These are phyloP conservation scores for Yarrowia deformans DNA, from an alignment of 805 yeast species.

Conservation along the genomic window DNA sequence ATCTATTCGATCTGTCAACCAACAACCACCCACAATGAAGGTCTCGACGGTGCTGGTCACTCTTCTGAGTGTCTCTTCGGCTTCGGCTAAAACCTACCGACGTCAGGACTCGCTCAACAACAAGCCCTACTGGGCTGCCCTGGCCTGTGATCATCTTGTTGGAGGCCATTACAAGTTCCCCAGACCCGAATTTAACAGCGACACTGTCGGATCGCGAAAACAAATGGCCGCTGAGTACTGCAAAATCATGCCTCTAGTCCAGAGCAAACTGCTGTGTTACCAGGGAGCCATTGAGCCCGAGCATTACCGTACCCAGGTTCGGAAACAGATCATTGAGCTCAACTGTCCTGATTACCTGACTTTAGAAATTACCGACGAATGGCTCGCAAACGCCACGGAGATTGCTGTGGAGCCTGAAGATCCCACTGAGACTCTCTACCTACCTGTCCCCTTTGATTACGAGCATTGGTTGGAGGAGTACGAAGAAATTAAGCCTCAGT, in stretches of 20 bases:
- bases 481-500: slow-evolving; percentile 23
- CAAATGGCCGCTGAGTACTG: slow-evolving; percentile 8
- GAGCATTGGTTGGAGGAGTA: slow-evolving; percentile 27
- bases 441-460: slow-evolving; percentile 12
- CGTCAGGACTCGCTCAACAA: slow-evolving; percentile 32
- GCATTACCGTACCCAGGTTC: slow-evolving; percentile 26
- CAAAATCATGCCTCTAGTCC: slow-evolving; percentile 14
- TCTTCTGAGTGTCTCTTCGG: neutral
- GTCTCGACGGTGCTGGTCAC: neutral
- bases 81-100: slow-evolving; percentile 15
- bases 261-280: slow-evolving; percentile 22
- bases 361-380: slow-evolving; percentile 3
- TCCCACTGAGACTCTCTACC: neutral
- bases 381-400: slow-evolving; percentile 1
- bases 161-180: slow-evolving; percentile 10
- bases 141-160: slow-evolving; percentile 21
- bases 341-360: slow-evolving; percentile 5
- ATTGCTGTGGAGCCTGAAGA: slow-evolving; percentile 7
- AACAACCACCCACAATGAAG: slow-evolving; percentile 1
- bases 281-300: slow-evolving; percentile 6
- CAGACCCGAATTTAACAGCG: neutral
- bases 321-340: slow-evolving; percentile 14
- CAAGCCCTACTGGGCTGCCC: slow-evolving; percentile 15
- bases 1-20: neutral
- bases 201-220: neutral